phyloP scores from a whole-genome alignment of 495 filamentous ascomycete species.

The Rhizodiscina lignyota region DNA sequence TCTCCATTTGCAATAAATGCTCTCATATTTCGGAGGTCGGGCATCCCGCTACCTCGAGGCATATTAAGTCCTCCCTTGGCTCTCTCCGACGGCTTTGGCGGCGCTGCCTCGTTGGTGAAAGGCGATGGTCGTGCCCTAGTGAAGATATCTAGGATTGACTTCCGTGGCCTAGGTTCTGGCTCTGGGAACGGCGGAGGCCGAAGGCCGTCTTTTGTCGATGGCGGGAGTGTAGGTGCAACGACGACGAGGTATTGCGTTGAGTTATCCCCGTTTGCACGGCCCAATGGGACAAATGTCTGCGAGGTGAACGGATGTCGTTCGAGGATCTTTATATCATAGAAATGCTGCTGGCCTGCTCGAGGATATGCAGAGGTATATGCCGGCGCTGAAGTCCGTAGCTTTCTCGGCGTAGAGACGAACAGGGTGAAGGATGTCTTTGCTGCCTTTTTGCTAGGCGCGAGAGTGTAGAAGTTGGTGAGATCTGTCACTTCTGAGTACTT shows the following conservation, averaged over 20 bases:
- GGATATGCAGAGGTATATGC: not conserved
- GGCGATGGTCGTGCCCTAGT: constrained; percentile 21
- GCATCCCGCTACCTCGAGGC: constrained; percentile 41
- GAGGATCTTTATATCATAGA: constrained; percentile 59
- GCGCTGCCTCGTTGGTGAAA: constrained; percentile 20
- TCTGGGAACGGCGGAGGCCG: constrained; percentile 23
- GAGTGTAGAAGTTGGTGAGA: constrained; percentile 46
- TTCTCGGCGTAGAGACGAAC: constrained; percentile 71
- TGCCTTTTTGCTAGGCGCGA: constrained; percentile 24
- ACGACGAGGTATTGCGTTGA: constrained; percentile 59
- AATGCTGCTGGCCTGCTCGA: constrained; percentile 7
- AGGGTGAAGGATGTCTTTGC: too few relatives aligned
- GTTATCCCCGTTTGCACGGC: constrained; percentile 24
- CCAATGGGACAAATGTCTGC: constrained; percentile 80
- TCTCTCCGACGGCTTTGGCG: constrained; percentile 8
- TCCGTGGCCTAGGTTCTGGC: constrained; percentile 19
- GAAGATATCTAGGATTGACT: constrained; percentile 16
- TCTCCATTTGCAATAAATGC: constrained; percentile 68
- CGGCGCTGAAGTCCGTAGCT: constrained; percentile 20
- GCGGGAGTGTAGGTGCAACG: constrained; percentile 53
- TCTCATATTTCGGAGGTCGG: constrained; percentile 50
- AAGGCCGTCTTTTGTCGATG: constrained; percentile 1
- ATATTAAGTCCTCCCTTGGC: constrained; percentile 11
- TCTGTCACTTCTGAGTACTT: constrained; percentile 71
- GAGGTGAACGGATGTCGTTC: constrained; percentile 90